Base-by-base conservation (phyloP, 169 alveolate species). In the Plasmodium sp. region DNA sequence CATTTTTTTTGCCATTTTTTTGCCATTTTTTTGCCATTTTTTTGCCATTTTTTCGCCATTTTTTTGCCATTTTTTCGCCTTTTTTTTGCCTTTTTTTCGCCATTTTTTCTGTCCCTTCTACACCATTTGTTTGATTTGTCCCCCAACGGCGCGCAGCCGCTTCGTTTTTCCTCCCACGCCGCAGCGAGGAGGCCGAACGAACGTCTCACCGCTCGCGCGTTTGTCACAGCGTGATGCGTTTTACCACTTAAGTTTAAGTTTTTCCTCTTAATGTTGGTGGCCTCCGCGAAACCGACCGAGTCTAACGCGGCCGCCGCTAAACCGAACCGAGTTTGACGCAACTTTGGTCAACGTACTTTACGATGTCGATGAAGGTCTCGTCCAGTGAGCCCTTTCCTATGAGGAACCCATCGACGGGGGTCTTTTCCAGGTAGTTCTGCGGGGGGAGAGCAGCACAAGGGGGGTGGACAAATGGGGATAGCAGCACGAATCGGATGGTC, bases 381-480 rank as follows among this genome's bases (percentile, higher is more conserved):
- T 75, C 81, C 27, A 86, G 62, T 18, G 93, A 86, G 9, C 79
- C 71, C 80, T 77, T 86, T 39, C 93, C 93, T 22, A 86, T 86
- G 16, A 86, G 81, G 45, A 86, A 86, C 7, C 93, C 93, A 77
- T 86, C 93, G 10, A 74, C 67, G 18, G 39, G 12, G 3, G 93
- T 86, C 14, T 86, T 77, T 16, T 77, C 86, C 48, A 86, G 10
- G 71, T 75, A 86, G 81, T 75, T 12, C 93, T 86, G 72, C 43
- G 43, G 33, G 43, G 34, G 27, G 75, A 3, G 16, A 85, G 54
- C 14, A 27, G 27, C 31, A 58, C 9, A 71, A 56, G 72, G 9
- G n/a, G 41, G 43, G 18, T 18, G 77, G 6, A 39, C 45, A 12
- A 72, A 12, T 1, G 77, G 33, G 36, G 10, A 3, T 27, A n/a